These are phyloP conservation scores for Climacium dendroides DNA, from an alignment of 225 moss, liverwort and hornwort species.

Conservation along the genomic window DNA sequence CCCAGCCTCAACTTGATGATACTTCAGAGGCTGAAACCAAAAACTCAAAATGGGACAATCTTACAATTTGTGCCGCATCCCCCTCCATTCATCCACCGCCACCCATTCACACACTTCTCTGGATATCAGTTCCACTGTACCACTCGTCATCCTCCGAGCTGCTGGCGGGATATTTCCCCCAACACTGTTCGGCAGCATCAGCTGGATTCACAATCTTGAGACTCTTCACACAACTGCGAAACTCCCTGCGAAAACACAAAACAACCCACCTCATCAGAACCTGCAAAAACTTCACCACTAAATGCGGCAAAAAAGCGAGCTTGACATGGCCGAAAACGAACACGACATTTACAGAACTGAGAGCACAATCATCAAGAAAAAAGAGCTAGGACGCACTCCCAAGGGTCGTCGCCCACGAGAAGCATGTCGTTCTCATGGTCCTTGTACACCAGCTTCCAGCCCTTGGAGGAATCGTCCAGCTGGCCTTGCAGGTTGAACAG, in stretches of 20 bases:
- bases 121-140: not conserved
- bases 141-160: constrained; percentile 25
- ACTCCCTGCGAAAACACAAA: constrained; percentile 8
- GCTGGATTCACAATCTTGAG: constrained; percentile 27
- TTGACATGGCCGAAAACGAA: not conserved
- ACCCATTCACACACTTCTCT: not conserved
- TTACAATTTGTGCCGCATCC: constrained; percentile 24
- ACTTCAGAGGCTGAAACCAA: constrained; percentile 2
- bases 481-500: constrained; percentile 38
- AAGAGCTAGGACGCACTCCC: constrained; percentile 18
- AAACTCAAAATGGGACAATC: constrained; percentile 23
- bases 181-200: constrained; percentile 2
- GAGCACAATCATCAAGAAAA: no score
- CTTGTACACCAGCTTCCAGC: constrained; percentile 47
- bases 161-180: constrained; percentile 6
- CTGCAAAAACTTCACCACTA: not conserved
- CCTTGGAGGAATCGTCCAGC: constrained; percentile 19
- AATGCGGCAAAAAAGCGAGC: not conserved
- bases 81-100: not conserved
- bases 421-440: constrained; percentile 48
- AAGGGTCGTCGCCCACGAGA: constrained; percentile 51
- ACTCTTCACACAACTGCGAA: constrained; percentile 42
- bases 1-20: not conserved
- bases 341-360: not conserved
- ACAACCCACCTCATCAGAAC: not conserved